A percentile compares a stretch with the other conserved stretches of the same genome.
Conservation (phyloP, 2,329 filamentous ascomycete species). For the Exophiala alcalophila region DNA sequence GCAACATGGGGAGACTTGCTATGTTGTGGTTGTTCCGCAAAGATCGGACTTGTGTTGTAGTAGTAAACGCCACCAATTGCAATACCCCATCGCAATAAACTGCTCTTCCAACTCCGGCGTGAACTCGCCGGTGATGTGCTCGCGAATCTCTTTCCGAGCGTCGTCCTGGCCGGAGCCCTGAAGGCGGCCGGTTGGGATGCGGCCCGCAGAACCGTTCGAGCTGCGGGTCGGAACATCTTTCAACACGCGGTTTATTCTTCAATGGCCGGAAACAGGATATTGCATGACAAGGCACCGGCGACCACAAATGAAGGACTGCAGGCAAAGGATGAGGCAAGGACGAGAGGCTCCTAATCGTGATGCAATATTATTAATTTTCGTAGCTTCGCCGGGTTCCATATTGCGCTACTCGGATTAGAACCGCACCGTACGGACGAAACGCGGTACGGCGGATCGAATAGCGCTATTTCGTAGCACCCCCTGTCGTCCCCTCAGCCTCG, state of each 20-base stretch:
- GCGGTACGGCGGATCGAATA: neutral
- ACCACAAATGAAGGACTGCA: slow-evolving; percentile 4
- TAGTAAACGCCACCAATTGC: slow-evolving; percentile 80
- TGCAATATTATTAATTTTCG: slow-evolving; percentile 4
- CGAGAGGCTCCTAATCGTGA: slow-evolving; percentile 11
- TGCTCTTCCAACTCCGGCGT: slow-evolving; percentile 79
- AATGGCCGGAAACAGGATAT: neutral
- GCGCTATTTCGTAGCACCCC: too few species aligned
- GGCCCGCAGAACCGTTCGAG: slow-evolving; percentile 44
- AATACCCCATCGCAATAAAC: slow-evolving; percentile 68
- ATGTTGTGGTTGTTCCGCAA: slow-evolving; percentile 71
- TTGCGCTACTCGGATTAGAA: neutral
- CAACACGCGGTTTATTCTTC: neutral
- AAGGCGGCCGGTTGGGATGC: slow-evolving; percentile 23
- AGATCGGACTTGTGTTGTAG: slow-evolving; percentile 86
- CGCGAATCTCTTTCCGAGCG: slow-evolving; percentile 46
- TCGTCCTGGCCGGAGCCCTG: slow-evolving; percentile 18
- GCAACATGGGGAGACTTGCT: slow-evolving; percentile 54
- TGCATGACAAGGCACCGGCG: slow-evolving; percentile 9
- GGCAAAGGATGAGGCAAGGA: neutral
- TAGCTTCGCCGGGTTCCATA: too few species aligned
- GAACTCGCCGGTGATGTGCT: slow-evolving; percentile 59
- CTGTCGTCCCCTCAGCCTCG: too few species aligned
- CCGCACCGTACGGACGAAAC: too few species aligned
- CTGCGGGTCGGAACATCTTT: slow-evolving; percentile 53